Evolutionary conservation across 331 rosid genomes (phyloP).

Genomic region (Quercus tomentella): DNA sequence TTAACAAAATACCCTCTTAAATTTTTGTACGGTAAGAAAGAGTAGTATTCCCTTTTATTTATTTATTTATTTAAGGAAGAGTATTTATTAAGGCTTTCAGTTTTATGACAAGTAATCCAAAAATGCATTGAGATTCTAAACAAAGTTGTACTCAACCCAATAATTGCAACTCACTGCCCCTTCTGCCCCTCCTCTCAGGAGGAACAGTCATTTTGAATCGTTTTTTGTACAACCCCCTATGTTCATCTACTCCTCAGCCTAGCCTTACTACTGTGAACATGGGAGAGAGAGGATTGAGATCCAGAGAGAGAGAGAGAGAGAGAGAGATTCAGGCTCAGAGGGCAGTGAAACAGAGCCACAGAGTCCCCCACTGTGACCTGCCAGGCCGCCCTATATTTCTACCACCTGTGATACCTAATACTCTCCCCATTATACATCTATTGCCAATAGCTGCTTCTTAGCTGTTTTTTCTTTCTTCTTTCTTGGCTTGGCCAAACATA

Average conservation of each 20-base stretch:
- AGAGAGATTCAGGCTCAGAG: neutral
- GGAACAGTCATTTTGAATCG: slow-evolving; percentile 22
- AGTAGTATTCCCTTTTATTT: too few relatives aligned
- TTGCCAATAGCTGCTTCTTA: slow-evolving; percentile 20
- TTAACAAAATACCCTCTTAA: too few relatives aligned
- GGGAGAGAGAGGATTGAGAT: slow-evolving; percentile 3
- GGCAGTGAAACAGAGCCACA: too few relatives aligned
- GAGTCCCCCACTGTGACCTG: slow-evolving; percentile 1
- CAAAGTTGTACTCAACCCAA: slow-evolving; percentile 21
- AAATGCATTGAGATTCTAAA: slow-evolving; percentile 30
- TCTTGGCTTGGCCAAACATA: slow-evolving; percentile 1
- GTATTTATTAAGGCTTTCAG: neutral
- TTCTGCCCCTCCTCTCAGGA: slow-evolving; percentile 12
- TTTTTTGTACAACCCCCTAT: neutral
- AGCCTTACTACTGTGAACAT: neutral
- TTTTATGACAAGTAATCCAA: neutral
- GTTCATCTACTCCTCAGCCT: neutral
- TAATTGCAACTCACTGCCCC: slow-evolving; percentile 29
- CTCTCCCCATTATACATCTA: slow-evolving; percentile 29
- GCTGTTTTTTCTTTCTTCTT: slow-evolving; percentile 17
- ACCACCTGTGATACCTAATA: slow-evolving; percentile 50
- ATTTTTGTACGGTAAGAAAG: too few relatives aligned
- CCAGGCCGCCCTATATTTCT: slow-evolving; percentile 60
- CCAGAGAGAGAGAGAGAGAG: slow-evolving; percentile 12
- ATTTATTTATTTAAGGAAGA: too few relatives aligned